Conservation (phyloP, 805 yeast genomes). For the Saturnispora diversa region DNA sequence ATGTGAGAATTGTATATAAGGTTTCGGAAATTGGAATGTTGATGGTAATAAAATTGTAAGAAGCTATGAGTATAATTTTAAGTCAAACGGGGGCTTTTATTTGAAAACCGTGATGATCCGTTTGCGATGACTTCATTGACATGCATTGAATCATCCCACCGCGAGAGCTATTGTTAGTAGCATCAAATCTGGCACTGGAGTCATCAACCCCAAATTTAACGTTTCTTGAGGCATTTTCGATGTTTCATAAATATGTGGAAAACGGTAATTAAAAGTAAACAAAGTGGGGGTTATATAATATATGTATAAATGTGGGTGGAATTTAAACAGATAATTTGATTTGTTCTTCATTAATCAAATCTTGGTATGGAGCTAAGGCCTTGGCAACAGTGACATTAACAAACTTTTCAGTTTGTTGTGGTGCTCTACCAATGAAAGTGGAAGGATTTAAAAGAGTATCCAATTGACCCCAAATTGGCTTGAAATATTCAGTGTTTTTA, state of each 20-base stretch:
- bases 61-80: no score
- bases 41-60: no score
- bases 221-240: no score
- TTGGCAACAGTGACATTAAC: conserved; percentile 73
- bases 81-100: no score
- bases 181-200: conserved; percentile 8
- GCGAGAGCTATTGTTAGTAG: no score
- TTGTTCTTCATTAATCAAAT: conserved; percentile 52
- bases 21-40: no score
- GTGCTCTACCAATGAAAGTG: conserved; percentile 97
- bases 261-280: neutral
- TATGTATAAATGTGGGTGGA: neutral
- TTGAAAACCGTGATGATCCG: no score
- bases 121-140: neutral
- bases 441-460: conserved; percentile 79
- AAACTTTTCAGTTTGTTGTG: conserved; percentile 93
- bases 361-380: conserved; percentile 65
- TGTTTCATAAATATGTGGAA: no score
- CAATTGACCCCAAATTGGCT: conserved; percentile 82
- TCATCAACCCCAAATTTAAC: no score
- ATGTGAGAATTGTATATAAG: no score
- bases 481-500: conserved; percentile 66
- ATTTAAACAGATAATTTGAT: conserved; percentile 72
- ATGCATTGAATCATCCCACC: conserved; percentile 4
- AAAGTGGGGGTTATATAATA: neutral